Evolutionary conservation across 306 rosid species (phyloP), one percentile per base, ranked within the genome.

Genomic region (Pterocarpus santalinus): DNA sequence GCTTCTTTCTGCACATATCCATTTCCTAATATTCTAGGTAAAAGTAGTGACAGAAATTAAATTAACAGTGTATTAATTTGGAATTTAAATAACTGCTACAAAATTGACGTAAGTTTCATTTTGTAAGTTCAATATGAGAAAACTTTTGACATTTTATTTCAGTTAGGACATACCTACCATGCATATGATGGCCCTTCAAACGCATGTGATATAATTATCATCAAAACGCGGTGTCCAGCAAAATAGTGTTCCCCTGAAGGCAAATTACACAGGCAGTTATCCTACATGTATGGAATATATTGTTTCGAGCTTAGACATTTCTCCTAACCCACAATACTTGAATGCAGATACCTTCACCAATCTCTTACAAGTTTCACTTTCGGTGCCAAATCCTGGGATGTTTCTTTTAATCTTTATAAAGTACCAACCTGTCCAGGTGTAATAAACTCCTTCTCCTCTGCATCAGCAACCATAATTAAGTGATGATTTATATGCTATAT

Each of bases 361-460:
- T 2, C 10, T 61, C 30, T 73, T 11, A 57, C 52, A 70, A 60
- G 51, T 52, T 33, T 41, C 76, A 12, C 49, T 22, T 32, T 41
- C 7, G 2, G 55, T 46, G 53, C 14, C 44, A 32, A 28, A 79
- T 65, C 17, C 14, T 53, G 16, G 16, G 69, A 56, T 38, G 76
- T 22, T 52, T 71, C 72, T 74, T 79, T 60, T 43, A 38, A 38
- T 38, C 41, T 38, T 4, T 38, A 6, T 38, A 4, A 1, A 38
- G 73, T 63, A 85, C 87, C 66, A 82, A 91, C 92, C 91, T 87
- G 38, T 39, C 89, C 91, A 1, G 90, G 91, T 32, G 87, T 80
- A 75, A 91, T 89, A 61, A 86, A 83, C 28, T 90, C 90, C 70
- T 83, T 89, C 3, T 79, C 90, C 86, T 89, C 93, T 3, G 90